These are phyloP conservation scores for Lodderomyces orthopsilosis DNA, from an alignment of 1,139 yeast species.

Conservation along the genomic window DNA sequence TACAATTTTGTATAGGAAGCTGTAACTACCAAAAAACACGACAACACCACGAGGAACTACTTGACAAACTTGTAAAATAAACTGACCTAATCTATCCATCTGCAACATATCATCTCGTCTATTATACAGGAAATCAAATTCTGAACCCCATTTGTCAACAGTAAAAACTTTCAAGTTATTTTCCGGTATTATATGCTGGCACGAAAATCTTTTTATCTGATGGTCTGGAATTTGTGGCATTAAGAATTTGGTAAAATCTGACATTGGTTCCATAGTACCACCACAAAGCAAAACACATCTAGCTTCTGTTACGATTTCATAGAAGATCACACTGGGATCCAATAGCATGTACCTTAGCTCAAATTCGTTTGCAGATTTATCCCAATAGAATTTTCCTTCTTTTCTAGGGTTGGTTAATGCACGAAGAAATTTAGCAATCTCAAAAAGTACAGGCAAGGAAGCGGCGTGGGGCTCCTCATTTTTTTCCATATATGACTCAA, in stretches of 20 bases:
- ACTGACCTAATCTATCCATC: slow-evolving; percentile 52
- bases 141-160: slow-evolving; percentile 23
- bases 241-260: slow-evolving; percentile 62
- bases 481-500: slow-evolving; percentile 66
- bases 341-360: slow-evolving; percentile 67
- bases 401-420: slow-evolving; percentile 70
- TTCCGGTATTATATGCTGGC: slow-evolving; percentile 84
- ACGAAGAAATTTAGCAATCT: slow-evolving; percentile 61
- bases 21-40: slow-evolving; percentile 82
- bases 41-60: slow-evolving; percentile 74
- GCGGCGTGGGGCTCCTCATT: slow-evolving; percentile 15
- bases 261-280: slow-evolving; percentile 93
- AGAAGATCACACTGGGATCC: slow-evolving; percentile 76
- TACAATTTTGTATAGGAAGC: slow-evolving; percentile 54
- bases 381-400: slow-evolving; percentile 82
- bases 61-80: slow-evolving; percentile 41
- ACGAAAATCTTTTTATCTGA: slow-evolving; percentile 56
- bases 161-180: slow-evolving; percentile 63
- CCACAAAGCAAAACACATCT: slow-evolving; percentile 83
- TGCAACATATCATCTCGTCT: slow-evolving; percentile 49
- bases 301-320: slow-evolving; percentile 61
- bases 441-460: slow-evolving; percentile 62
- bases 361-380: slow-evolving; percentile 26
- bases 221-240: slow-evolving; percentile 53
- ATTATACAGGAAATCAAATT: slow-evolving; percentile 68